Evolutionary conservation across 345 rosid genomes (phyloP), one percentile per base, ranked within the genome.

Genomic region (Eucalyptus regnans): DNA sequence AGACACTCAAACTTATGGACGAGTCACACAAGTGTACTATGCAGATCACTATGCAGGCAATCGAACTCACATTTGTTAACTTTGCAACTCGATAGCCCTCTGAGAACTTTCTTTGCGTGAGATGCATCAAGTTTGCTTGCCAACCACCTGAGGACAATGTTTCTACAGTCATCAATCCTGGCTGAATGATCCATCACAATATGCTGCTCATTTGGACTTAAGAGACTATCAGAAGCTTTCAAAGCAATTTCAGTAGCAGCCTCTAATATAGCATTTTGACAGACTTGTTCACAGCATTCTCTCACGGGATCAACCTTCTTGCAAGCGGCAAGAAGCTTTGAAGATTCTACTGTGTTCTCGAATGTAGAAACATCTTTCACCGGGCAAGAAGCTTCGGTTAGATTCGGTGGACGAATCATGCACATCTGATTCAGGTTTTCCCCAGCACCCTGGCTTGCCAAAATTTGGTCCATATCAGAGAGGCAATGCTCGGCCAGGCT

Each of bases 41-140:
- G 62, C 64, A 58, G 27, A 33, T 56, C 23, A 58, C 60, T 33
- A 87, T 20, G 76, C 33, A 11, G 56, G 56, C 56, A 50, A 43
- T 64, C 25, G 48, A 81, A 91, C 91, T 91, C 87, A 98, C 99
- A 98, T 93, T 91, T 94, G 88, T 98, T 98, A 64, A 97, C 95
- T 52, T 95, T 94, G 94, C 99, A 98, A 91, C 95, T 96, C 22
- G 99, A 94, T 90, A 98, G 91, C 71, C 95, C 94, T 93, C 99
- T 93, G 49, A 96, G 97, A 90, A 96, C 95, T 91, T 95, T 94
- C 92, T 95, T 96, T 48, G 97, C 97, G 31, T 58, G 93, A 54
- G 93, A 91, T 92, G 92, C 91, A 51, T 92, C 95, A 20, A 97
- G 94, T 90, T 96, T 96, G 91, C 98, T 94, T 71, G 98, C 95